phyloP scores from a whole-genome alignment of 257 asterid genomes.

The Nemophila menziesii region DNA sequence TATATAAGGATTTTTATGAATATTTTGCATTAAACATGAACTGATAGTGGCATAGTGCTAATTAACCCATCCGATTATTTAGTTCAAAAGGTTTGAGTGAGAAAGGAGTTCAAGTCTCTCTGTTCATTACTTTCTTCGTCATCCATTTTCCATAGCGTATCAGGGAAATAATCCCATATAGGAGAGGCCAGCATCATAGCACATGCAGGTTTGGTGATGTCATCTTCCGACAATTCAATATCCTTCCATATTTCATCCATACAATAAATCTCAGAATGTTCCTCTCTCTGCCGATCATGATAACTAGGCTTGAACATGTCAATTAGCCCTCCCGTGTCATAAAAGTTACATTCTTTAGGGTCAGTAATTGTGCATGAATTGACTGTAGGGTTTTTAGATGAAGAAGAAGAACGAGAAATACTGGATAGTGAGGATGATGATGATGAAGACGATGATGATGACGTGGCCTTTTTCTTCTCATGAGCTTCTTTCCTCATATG shows the following conservation, averaged over 20 bases:
- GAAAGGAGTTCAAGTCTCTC: slow-evolving; percentile 32
- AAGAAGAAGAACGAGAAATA: slow-evolving; percentile 31
- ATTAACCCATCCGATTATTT: neutral
- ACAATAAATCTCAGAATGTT: slow-evolving; percentile 26
- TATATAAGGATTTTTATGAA: no score
- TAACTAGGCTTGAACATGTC: slow-evolving; percentile 8
- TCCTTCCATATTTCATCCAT: slow-evolving; percentile 91
- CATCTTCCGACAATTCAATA: slow-evolving; percentile 43
- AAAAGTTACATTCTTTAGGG: slow-evolving; percentile 35
- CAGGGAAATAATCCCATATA: slow-evolving; percentile 46
- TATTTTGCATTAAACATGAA: no score
- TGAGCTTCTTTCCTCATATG: slow-evolving; percentile 82
- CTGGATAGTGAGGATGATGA: slow-evolving; percentile 36
- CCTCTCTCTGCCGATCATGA: slow-evolving; percentile 23
- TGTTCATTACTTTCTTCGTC: slow-evolving; percentile 37
- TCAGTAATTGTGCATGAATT: slow-evolving; percentile 13
- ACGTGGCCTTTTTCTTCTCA: slow-evolving; percentile 34
- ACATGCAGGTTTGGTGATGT: slow-evolving; percentile 13
- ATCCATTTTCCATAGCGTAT: slow-evolving; percentile 37
- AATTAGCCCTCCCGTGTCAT: slow-evolving; percentile 53
- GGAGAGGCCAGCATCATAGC: slow-evolving; percentile 38
- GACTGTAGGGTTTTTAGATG: slow-evolving; percentile 16
- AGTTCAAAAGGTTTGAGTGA: neutral
- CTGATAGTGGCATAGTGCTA: no score
- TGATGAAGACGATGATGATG: no score